These are phyloP conservation scores for Aspergillus sojae DNA, from an alignment of 2,329 filamentous ascomycete species.

Conservation along the genomic window DNA sequence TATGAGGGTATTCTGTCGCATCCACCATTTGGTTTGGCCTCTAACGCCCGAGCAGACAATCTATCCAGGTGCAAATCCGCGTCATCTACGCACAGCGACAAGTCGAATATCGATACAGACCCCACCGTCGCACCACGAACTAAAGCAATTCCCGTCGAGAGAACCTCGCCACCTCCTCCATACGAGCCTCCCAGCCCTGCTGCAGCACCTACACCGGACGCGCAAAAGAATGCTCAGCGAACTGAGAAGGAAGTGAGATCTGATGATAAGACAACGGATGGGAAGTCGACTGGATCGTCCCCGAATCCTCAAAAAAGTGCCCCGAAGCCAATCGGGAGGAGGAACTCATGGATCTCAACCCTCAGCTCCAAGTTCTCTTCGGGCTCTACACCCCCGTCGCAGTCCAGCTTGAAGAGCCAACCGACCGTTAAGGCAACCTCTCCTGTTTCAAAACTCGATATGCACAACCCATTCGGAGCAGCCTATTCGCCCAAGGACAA, in stretches of 20 bases:
- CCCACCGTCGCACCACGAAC: conserved; percentile 19
- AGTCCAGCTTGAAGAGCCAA: conserved; percentile 35
- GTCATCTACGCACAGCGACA: conserved; percentile 35
- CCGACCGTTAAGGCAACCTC: conserved; percentile 34
- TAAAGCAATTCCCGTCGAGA: conserved; percentile 25
- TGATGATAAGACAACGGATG: conserved; percentile 24
- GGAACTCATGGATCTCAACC: conserved; percentile 89
- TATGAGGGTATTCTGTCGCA: not conserved
- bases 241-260: conserved; percentile 21
- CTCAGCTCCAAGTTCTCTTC: conserved; percentile 90
- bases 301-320: conserved; percentile 28
- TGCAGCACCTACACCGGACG: conserved; percentile 17
- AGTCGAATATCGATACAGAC: conserved; percentile 27
- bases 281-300: conserved; percentile 25
- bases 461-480: conserved; percentile 49
- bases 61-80: conserved; percentile 40
- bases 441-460: conserved; percentile 39
- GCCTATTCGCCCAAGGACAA: conserved; percentile 45
- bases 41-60: conserved; percentile 29
- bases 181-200: conserved; percentile 15
- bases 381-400: conserved; percentile 44
- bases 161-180: conserved; percentile 22
- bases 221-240: conserved; percentile 19
- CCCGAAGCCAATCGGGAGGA: conserved; percentile 53
- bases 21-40: not conserved